Base-by-base conservation (phyloP, 1,139 yeast genomes). In the Lodderomyces orthopsilosis region DNA sequence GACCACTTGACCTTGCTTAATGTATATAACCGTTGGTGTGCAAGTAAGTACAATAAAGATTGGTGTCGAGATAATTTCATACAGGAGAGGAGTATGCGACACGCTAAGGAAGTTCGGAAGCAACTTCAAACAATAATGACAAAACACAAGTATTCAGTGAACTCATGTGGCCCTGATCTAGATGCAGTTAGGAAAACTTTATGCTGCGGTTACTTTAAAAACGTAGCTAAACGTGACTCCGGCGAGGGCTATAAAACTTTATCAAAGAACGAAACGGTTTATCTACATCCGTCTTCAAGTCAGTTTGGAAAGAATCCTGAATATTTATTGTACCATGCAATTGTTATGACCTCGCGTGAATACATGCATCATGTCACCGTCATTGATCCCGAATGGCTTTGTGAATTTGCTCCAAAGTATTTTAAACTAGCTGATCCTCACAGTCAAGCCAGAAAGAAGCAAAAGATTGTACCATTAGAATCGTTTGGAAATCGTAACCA, bases 331-430 rank as follows among this genome's bases (percentile, higher is more conserved):
- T 93, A 90, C 57, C 95, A 91, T 57, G 84, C 94, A 5, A 69
- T 93, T 44, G 69, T 91, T 38, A 70, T 88, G 55, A 93, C 98
- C 0, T 76, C 89, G 4, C 82, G 81, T 56, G 98, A 91, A 67
- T 93, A 90, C 61, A 89, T 93, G 96, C 94, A 89, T 47, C 85
- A 89, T 54, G 86, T 83, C 7, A 84, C 95, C 0, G 73, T 78
- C 4, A 83, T 93, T 41, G 94, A 89, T 45, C 91, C 97, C 0
- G 72, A 73, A 50, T 91, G 98, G 97, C 69, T 93, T 35, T 72
- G 84, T 6, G 90, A 86, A 53, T 76, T 81, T 33, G 98, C 98
- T 1, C 97, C 98, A 1, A 81, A 81, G 42, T 91, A 84, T 62
- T 93, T 87, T 74, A 81, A 83, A 59, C 75, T 74, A 8, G 76